phyloP scores from a whole-genome alignment of 768 basidiomycete species.

The Trametes coccinea region DNA sequence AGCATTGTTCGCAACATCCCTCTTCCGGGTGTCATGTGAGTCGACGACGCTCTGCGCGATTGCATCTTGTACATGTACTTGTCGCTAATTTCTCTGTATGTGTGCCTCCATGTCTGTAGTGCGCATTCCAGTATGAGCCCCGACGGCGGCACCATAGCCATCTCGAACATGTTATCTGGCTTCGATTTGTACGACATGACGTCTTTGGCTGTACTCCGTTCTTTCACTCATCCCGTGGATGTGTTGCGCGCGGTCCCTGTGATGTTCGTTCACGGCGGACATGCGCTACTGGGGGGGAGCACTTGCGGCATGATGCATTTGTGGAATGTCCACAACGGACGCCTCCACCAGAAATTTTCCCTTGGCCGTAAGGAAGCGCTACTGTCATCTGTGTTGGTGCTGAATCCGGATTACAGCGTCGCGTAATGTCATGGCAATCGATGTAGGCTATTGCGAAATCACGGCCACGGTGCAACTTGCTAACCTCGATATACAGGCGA shows the following conservation, averaged over 20 bases:
- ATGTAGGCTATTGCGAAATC: too few relatives aligned
- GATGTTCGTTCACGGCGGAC: constrained; percentile 1
- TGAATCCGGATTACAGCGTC: neutral
- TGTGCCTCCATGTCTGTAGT: neutral
- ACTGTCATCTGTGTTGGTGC: too few relatives aligned
- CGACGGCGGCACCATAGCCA: neutral
- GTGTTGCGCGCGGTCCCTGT: neutral
- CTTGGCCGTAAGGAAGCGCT: neutral
- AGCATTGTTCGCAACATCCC: neutral
- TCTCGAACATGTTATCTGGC: neutral
- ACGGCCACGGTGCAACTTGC: too few relatives aligned
- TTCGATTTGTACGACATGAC: constrained; percentile 3
- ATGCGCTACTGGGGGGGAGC: neutral
- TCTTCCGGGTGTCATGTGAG: neutral
- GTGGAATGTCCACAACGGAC: neutral
- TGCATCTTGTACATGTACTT: neutral
- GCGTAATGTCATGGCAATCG: neutral
- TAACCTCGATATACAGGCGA: neutral
- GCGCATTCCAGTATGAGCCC: neutral
- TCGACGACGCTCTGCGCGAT: neutral
- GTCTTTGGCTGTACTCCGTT: neutral
- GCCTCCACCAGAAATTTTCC: neutral
- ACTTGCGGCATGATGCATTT: neutral
- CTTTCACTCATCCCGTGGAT: neutral
- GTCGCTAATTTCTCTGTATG: too few relatives aligned